Base-by-base conservation (phyloP, 116 monocot genomes). In the Zostera marina region DNA sequence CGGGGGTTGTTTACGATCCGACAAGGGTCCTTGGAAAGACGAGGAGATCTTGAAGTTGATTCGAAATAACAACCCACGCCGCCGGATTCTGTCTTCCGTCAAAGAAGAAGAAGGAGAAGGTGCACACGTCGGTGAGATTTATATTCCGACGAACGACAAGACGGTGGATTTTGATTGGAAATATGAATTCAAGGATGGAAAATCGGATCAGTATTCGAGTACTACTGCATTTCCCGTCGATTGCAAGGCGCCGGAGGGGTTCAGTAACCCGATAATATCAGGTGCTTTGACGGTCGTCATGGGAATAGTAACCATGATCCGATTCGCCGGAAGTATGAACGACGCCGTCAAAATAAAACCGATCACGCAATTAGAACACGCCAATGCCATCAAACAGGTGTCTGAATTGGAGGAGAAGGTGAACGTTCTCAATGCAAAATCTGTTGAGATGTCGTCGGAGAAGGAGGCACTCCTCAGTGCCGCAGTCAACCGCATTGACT, bases 91-190 rank as follows among this genome's bases (percentile, higher is more conserved):
- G n/a, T n/a, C n/a, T n/a, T n/a, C n/a, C n/a, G n/a, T n/a, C n/a
- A n/a, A n/a, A n/a, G n/a, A n/a, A n/a, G n/a, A n/a, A n/a, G n/a
- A n/a, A n/a, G n/a, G n/a, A n/a, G n/a, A n/a, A n/a, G n/a, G n/a
- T n/a, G n/a, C 67, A 14, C 45, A 39, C 58, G 62, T 39, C 3
- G 67, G 63, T 56, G 66, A 79, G 66, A 80, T 78, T 64, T 76
- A 76, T 53, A 67, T 88, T 43, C 96, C 96, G 13, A 75, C 90
- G 64, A 78, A 83, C 39, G 85, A 96, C 48, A 96, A 96, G 70
- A 68, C 64, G 16, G 63, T 96, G 20, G 89, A 89, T 63, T 68
- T 76, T 22, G 55, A 40, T 43, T 96, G 78, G 76, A 76, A 70
- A 51, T 64, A 89, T 42, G 77, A 76, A 54, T 77, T 75, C 39